Conservation (phyloP, 805 yeast species). For the Schizosaccharomyces octosporus region DNA sequence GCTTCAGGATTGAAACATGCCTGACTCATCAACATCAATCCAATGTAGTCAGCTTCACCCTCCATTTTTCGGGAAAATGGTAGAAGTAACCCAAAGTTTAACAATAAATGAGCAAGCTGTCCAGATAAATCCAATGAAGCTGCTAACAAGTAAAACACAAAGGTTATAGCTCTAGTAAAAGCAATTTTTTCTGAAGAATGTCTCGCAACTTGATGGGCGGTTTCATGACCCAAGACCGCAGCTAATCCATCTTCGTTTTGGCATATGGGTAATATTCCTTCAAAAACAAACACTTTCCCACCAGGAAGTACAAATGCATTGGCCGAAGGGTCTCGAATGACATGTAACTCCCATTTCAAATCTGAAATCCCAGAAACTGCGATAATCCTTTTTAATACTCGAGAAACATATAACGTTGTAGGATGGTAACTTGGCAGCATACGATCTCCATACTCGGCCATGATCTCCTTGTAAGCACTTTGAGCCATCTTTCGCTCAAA, state of each 20-base stretch:
- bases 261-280: conserved; percentile 55
- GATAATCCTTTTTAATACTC: conserved; percentile 40
- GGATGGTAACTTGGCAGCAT: conserved; percentile 46
- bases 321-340: conserved; percentile 50
- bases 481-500: conserved; percentile 7
- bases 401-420: conserved; percentile 26
- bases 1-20: conserved; percentile 68
- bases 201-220: conserved; percentile 80
- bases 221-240: conserved; percentile 81
- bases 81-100: conserved; percentile 34
- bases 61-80: conserved; percentile 90
- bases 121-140: conserved; percentile 39
- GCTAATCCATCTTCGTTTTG: conserved; percentile 74
- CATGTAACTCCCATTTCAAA: conserved; percentile 54
- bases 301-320: conserved; percentile 92
- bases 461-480: conserved; percentile 33
- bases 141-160: conserved; percentile 26
- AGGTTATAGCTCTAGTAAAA: conserved; percentile 34
- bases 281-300: conserved; percentile 80
- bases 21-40: conserved; percentile 69
- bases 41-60: conserved; percentile 85
- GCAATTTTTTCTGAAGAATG: conserved; percentile 72
- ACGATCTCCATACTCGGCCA: conserved; percentile 26
- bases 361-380: conserved; percentile 11
- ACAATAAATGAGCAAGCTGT: conserved; percentile 26